Evolutionary conservation across 352 stramenopile genomes (phyloP).

Genomic region (Phytophthora palmivora): DNA sequence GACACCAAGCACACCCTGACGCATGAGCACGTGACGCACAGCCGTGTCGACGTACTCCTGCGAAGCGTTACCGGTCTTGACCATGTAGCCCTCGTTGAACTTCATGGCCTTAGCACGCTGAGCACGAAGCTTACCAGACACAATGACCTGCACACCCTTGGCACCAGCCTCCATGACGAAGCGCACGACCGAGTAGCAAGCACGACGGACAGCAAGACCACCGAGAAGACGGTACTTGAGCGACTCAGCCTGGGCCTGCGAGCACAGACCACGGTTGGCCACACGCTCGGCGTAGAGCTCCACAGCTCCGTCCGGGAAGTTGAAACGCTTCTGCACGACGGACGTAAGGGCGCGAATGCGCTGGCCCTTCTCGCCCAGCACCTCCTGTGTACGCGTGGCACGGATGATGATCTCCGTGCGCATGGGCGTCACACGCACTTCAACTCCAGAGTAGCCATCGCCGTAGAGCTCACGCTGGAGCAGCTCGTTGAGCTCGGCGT

Average conservation of each 20-base stretch:
- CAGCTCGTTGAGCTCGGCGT: conserved; percentile 99
- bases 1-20: no score
- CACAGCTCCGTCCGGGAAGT: conserved; percentile 94
- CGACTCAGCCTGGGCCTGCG: conserved; percentile 98
- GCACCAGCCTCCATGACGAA: conserved; percentile 99
- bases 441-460: conserved; percentile 98
- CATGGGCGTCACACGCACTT: conserved; percentile 98
- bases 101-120: conserved; percentile 99
- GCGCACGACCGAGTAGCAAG: conserved; percentile 99
- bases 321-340: conserved; percentile 99
- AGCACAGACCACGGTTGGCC: conserved; percentile 98
- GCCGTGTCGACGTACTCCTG: conserved; percentile 99
- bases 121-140: conserved; percentile 99
- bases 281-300: conserved; percentile 99
- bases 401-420: conserved; percentile 99
- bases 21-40: conserved; percentile 99
- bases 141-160: conserved; percentile 99
- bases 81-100: conserved; percentile 99
- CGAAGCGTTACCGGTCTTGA: conserved; percentile 99
- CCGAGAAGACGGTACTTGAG: conserved; percentile 99
- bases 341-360: conserved; percentile 99
- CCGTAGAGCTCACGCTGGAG: conserved; percentile 97
- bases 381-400: conserved; percentile 98
- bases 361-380: conserved; percentile 99
- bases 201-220: conserved; percentile 97